phyloP scores from a whole-genome alignment of 805 yeast genomes.

The Yamadazyma akitaensis region DNA sequence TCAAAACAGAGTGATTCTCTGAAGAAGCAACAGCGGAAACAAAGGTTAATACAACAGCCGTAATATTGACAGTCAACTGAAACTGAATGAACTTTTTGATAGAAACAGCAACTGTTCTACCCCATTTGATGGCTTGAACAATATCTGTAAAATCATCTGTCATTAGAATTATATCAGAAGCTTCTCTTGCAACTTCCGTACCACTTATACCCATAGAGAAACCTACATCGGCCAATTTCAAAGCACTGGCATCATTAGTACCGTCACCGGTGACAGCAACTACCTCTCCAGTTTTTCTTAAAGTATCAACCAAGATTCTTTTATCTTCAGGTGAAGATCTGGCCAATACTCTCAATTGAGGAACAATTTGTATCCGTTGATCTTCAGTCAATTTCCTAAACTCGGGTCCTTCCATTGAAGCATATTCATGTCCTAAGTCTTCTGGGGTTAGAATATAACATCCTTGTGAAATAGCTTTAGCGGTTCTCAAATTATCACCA shows the following conservation, averaged over 20 bases:
- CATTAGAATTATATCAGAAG: slow-evolving; percentile 88
- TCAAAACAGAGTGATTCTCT: slow-evolving; percentile 80
- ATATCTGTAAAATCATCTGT: slow-evolving; percentile 93
- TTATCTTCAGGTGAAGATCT: slow-evolving; percentile 97
- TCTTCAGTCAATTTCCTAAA: slow-evolving; percentile 64
- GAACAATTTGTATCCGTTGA: slow-evolving; percentile 62
- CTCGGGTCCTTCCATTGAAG: slow-evolving; percentile 90
- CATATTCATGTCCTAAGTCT: slow-evolving; percentile 48
- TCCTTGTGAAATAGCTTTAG: slow-evolving; percentile 81
- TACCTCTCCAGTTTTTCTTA: slow-evolving; percentile 79
- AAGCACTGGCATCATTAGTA: slow-evolving; percentile 97
- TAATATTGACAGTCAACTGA: slow-evolving; percentile 92
- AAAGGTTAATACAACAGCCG: slow-evolving; percentile 94
- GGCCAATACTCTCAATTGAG: slow-evolving; percentile 79
- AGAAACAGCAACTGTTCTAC: slow-evolving; percentile 91
- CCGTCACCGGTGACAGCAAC: slow-evolving; percentile 99
- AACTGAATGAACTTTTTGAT: slow-evolving; percentile 95
- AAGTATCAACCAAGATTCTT: slow-evolving; percentile 75
- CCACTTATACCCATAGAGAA: slow-evolving; percentile 99
- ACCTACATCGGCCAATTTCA: slow-evolving; percentile 95
- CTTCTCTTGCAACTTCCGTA: slow-evolving; percentile 98
- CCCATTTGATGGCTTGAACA: slow-evolving; percentile 98
- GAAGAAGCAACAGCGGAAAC: slow-evolving; percentile 85
- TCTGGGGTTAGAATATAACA: slow-evolving; percentile 72
- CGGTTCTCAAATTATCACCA: slow-evolving; percentile 92